Evolutionary conservation across 768 basidiomycete genomes (phyloP), one percentile per base, ranked within the genome.

Genomic region (Chalciporus sphaerocephalus): DNA sequence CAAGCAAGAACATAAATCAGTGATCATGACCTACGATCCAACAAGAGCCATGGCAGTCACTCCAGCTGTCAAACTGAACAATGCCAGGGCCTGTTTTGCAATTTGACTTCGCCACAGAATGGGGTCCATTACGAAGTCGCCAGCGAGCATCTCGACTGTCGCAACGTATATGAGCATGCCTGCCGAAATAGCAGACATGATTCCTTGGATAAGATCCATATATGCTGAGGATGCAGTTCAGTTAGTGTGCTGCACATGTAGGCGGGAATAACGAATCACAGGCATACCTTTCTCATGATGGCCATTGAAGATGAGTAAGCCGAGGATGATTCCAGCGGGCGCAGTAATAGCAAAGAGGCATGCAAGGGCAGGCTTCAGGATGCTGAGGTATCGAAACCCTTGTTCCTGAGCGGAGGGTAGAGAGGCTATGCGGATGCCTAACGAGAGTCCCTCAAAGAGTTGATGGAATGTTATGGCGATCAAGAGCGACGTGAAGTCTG

Each of bases 141-240:
- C 88, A 0, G 86, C 88, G 41, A 92, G 77, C 85, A 92, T 91
- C 72, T 91, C 89, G 6, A 91, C 87, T 9, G 82, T 86, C 10
- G 84, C 79, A 0, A 84, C 88, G 55, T 90, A 91, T 36, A 84
- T 88, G 39, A 92, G 75, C 83, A 91, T 81, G 3, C 88, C 87
- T 1, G 87, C 85, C 0, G 85, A 87, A 24, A 89, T 71, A n/a
- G 85, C 86, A 6, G 81, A 83, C 83, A 90, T 82, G 35, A 90
- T 57, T 17, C 88, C 88, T 59, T 86, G 82, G 1, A 74, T 72
- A 13, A 85, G 71, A 28, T 70, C 65, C 61, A 83, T 68, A n/a
- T 69, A 68, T 9, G 70, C 76, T 76, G 54, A 22, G 20, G 16
- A 12, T 4, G 7, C 11, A 2, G 33, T 22, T 18, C 2, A 11